These are phyloP conservation scores for Pichia heedii DNA, from an alignment of 805 yeast species.

Conservation along the genomic window DNA sequence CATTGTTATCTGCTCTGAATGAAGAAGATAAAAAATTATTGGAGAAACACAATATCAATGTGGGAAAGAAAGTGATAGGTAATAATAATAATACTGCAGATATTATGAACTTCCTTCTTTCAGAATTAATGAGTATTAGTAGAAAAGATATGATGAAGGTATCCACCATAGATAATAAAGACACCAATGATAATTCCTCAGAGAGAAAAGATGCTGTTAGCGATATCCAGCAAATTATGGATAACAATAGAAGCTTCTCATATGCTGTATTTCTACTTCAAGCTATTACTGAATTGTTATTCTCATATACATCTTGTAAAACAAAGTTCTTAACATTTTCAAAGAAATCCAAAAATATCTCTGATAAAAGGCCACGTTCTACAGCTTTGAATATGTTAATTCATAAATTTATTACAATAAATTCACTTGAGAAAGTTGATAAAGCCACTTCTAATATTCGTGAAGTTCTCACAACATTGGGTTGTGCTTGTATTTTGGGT, in stretches of 20 bases:
- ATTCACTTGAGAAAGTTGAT: slow-evolving; percentile 30
- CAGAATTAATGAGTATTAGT: slow-evolving; percentile 48
- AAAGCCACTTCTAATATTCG: slow-evolving; percentile 39
- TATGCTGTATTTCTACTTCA: slow-evolving; percentile 64
- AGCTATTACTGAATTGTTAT: slow-evolving; percentile 57
- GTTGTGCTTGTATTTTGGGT: slow-evolving; percentile 52
- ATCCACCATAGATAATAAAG: slow-evolving; percentile 9
- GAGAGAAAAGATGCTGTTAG: slow-evolving; percentile 8
- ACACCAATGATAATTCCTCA: slow-evolving; percentile 18
- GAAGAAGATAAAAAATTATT: slow-evolving; percentile 18
- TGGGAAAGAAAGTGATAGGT: slow-evolving; percentile 8
- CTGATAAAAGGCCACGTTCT: slow-evolving; percentile 54
- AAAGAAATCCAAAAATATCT: slow-evolving; percentile 36
- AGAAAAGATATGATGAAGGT: slow-evolving; percentile 20
- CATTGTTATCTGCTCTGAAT: slow-evolving; percentile 14
- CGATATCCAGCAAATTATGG: slow-evolving; percentile 11
- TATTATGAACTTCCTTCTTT: slow-evolving; percentile 51
- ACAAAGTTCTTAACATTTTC: slow-evolving; percentile 75
- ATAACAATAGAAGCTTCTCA: slow-evolving; percentile 49
- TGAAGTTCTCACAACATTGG: slow-evolving; percentile 48
- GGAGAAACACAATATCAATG: neutral
- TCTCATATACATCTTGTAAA: slow-evolving; percentile 74
- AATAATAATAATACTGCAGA: slow-evolving; percentile 33
- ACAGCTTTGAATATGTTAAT: slow-evolving; percentile 70
- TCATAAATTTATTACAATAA: slow-evolving; percentile 60